Percentiles rank a stretch among this genome's conserved stretches.
Conservation (phyloP, 2,329 filamentous ascomycete species). For the Periglandula ipomoeae region DNA sequence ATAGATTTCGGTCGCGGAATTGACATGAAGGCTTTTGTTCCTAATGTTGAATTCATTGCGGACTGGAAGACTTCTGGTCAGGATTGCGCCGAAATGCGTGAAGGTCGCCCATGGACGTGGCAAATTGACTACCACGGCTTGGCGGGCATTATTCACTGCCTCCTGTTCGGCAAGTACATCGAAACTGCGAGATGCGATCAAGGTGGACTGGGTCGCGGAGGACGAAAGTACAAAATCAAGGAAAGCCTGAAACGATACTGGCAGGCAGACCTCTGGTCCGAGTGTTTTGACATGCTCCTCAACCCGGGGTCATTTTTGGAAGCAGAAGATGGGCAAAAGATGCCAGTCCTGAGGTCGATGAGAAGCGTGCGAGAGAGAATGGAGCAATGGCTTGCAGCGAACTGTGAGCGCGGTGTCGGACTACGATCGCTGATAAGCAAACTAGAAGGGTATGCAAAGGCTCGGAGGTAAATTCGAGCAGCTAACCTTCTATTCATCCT, state of each 20-base stretch:
- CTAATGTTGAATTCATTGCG: conserved; percentile 73
- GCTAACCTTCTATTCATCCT: neutral
- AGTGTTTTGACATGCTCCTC: conserved; percentile 74
- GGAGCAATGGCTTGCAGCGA: conserved; percentile 73
- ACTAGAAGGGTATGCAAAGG: conserved; percentile 42
- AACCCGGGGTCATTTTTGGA: conserved; percentile 66
- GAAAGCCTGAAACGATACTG: conserved; percentile 90
- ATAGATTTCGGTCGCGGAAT: conserved; percentile 95
- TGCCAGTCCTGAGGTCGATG: conserved; percentile 70
- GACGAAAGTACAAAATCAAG: conserved; percentile 67
- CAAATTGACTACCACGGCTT: conserved; percentile 95
- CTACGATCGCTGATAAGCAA: conserved; percentile 62
- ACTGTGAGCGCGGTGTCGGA: conserved; percentile 71
- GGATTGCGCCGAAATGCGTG: conserved; percentile 93
- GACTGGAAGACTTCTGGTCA: conserved; percentile 86
- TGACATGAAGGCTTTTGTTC: conserved; percentile 77
- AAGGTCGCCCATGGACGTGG: conserved; percentile 91
- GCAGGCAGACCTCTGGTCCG: conserved; percentile 85
- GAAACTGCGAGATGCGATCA: conserved; percentile 57
- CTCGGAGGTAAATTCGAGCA: conserved; percentile 17
- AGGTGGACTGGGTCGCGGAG: conserved; percentile 46
- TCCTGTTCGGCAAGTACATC: conserved; percentile 93
- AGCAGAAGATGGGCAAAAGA: conserved; percentile 51
- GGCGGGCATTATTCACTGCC: conserved; percentile 75
- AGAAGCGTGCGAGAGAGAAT: conserved; percentile 61